Evolutionary conservation across 352 stramenopile genomes (phyloP), one percentile per base, ranked within the genome.

Genomic region (Pythium sp.): DNA sequence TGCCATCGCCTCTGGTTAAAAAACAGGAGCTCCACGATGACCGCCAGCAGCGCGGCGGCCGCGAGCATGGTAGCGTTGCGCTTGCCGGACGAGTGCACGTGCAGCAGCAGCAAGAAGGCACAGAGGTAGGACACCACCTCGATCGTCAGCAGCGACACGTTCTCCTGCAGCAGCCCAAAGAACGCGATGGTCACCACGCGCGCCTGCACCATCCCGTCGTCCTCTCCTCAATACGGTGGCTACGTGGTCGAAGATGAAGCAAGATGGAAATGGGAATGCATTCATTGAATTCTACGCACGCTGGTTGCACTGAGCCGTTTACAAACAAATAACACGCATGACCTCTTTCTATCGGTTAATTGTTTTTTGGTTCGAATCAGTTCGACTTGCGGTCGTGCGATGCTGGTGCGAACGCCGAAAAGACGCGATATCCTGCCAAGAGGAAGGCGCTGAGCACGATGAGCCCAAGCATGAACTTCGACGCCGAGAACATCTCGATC

Each of bases 161-260:
- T 95, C 72, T 95, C 87, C 68, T 90, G 84, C 60, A 93, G 69
- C 61, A 91, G 82, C 64, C 75, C 80, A 56, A 92, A 75, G 68
- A 91, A 75, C 49, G 83, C 80, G 63, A 87, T 80, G 32, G 82
- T 84, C 75, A 89, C 84, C 12, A 91, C 76, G 12, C 79, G 78
- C 51, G 81, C 73, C 51, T 64, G 64, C 67, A 78, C 67, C 73
- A 77, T 78, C 56, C 38, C 38, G 38, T 32, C n/a, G 32, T 20
- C 24, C 32, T 24, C 49, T 41, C 54, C 8, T 26, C 24, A 26
- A 26, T 26, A 26, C 24, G 24, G 24, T 11, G n/a, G n/a, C 28
- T 41, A 20, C 15, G 11, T 38, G 15, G 55, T n/a, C 55, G 53
- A 56, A 34, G 22, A 18, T 32, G 43, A 46, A 51, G 43, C 43